Evolutionary conservation across 2,329 filamentous ascomycete species (phyloP).

Genomic region (Claviceps quebecensis): DNA sequence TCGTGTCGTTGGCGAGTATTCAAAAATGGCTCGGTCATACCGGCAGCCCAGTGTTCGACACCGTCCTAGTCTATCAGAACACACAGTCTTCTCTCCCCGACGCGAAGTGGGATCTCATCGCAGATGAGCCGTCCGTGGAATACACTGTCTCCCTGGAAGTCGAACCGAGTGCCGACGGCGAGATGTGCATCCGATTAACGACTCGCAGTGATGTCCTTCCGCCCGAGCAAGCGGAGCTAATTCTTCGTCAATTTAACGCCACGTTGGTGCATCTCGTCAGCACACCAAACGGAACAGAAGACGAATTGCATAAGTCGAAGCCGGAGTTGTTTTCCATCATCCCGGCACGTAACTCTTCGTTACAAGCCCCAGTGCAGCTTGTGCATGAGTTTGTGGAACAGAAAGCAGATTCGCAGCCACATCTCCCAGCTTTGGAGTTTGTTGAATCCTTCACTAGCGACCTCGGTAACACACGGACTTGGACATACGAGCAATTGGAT

Average conservation of each 20-base stretch:
- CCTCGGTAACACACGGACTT: conserved; percentile 34
- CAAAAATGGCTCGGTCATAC: conserved; percentile 57
- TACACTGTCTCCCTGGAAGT: conserved; percentile 74
- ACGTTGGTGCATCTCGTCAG: conserved; percentile 46
- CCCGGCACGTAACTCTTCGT: conserved; percentile 40
- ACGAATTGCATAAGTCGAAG: conserved; percentile 20
- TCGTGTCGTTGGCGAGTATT: conserved; percentile 55
- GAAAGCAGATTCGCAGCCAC: conserved; percentile 40
- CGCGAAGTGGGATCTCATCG: conserved; percentile 42
- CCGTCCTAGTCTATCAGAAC: conserved; percentile 73
- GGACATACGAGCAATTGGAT: conserved; percentile 66
- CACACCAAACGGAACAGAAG: conserved; percentile 26
- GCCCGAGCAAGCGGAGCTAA: conserved; percentile 46
- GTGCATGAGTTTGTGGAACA: conserved; percentile 69
- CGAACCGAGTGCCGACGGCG: conserved; percentile 35
- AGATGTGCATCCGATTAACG: conserved; percentile 50
- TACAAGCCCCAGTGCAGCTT: conserved; percentile 44
- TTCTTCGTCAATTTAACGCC: conserved; percentile 60
- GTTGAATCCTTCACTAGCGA: conserved; percentile 39
- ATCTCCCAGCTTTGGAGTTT: conserved; percentile 62
- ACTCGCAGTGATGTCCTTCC: conserved; percentile 53
- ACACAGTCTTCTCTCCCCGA: conserved; percentile 16
- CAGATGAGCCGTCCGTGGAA: conserved; percentile 58
- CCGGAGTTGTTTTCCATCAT: conserved; percentile 47
- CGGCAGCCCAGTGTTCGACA: conserved; percentile 62